A percentile compares a stretch with the other conserved stretches of the same genome.
phyloP scores from a whole-genome alignment of 2,329 filamentous ascomycete species.

The Fusarium redolens region DNA sequence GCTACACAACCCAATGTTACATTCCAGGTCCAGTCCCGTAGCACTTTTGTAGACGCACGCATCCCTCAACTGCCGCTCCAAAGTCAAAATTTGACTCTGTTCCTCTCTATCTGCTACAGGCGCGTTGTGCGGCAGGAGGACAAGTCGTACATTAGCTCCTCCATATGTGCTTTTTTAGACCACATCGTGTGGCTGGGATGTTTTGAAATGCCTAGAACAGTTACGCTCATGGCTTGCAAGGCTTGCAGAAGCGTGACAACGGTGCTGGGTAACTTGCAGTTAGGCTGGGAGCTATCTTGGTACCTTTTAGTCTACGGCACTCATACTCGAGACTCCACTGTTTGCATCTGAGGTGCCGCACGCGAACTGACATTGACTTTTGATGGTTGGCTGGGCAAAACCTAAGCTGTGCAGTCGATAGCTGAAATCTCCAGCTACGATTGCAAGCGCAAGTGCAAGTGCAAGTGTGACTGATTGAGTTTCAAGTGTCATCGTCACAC shows the following conservation, averaged over 20 bases:
- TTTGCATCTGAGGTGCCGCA: background rate
- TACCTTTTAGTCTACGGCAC: background rate
- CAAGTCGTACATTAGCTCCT: constrained; percentile 4
- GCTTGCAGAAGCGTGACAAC: constrained; percentile 30
- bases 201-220: constrained; percentile 1
- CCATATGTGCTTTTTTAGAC: constrained; percentile 4
- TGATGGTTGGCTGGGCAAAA: background rate
- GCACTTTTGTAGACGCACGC: constrained; percentile 27
- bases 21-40: constrained; percentile 2
- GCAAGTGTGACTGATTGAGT: background rate
- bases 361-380: constrained; percentile 15
- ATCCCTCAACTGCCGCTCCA: constrained; percentile 14
- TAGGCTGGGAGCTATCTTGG: background rate
- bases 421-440: background rate
- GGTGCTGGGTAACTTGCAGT: background rate
- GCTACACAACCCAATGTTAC: background rate
- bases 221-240: constrained; percentile 5
- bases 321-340: background rate
- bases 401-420: background rate
- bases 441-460: background rate
- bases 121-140: constrained; percentile 13
- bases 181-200: background rate
- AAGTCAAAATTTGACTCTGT: background rate
- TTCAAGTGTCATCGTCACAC: constrained; percentile 1
- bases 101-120: background rate